Conservation (phyloP, 345 rosid genomes). For the Camelina neglecta region DNA sequence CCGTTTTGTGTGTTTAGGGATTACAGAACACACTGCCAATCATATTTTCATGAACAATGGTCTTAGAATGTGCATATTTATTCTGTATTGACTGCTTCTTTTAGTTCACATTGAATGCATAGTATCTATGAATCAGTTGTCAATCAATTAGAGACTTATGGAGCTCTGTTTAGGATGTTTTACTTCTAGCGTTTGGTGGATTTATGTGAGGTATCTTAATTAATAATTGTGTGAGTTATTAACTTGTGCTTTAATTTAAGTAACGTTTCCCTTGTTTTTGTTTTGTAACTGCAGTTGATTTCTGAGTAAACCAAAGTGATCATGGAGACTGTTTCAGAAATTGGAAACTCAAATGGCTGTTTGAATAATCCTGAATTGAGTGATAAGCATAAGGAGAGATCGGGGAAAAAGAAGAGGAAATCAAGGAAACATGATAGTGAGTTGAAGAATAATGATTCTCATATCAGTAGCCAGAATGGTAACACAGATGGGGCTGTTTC, state of each 20-base stretch:
- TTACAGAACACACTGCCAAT: background rate
- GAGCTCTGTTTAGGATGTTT: background rate
- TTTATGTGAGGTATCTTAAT: background rate
- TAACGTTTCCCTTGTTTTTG: background rate
- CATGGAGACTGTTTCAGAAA: slow-evolving; percentile 35
- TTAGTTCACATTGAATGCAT: background rate
- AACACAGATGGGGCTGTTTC: slow-evolving; percentile 8
- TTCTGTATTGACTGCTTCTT: background rate
- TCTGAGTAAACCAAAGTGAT: background rate
- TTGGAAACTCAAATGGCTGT: slow-evolving; percentile 1
- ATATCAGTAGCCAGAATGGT: slow-evolving; percentile 17
- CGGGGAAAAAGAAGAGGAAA: slow-evolving; percentile 26
- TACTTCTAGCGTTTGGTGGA: background rate
- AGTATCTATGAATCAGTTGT: background rate
- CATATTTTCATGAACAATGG: background rate
- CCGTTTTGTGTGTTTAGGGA: background rate
- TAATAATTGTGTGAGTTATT: background rate
- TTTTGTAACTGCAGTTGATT: slow-evolving; percentile 27
- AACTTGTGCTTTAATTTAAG: slow-evolving; percentile 6
- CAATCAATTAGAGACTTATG: background rate
- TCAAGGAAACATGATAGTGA: background rate
- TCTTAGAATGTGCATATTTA: background rate
- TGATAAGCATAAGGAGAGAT: slow-evolving; percentile 17
- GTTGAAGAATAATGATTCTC: slow-evolving; percentile 3
- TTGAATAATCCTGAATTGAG: background rate